Percentiles rank a stretch among this genome's conserved stretches.
These are phyloP conservation scores for Globomyces pollinis-pini DNA, from an alignment of 192 early-diverging fungal genomes.

Conservation along the genomic window DNA sequence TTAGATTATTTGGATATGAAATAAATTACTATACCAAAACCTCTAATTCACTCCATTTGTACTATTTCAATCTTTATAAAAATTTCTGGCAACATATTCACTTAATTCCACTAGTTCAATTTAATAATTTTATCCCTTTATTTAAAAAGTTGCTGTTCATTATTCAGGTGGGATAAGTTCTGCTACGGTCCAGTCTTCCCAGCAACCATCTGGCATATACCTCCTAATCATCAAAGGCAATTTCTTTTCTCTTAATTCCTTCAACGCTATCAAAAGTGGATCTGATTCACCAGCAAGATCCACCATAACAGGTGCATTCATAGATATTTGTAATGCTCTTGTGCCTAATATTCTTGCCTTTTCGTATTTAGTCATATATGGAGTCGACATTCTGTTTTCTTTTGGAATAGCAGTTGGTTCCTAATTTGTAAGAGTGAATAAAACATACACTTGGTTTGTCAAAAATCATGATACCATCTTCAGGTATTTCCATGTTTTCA, in stretches of 20 bases:
- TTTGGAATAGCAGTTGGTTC: slow-evolving; percentile 45
- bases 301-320: slow-evolving; percentile 98
- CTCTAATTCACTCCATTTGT: too few species aligned
- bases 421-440: too few species aligned
- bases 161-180: slow-evolving; percentile 59
- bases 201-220: slow-evolving; percentile 87
- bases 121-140: background rate
- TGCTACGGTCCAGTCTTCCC: slow-evolving; percentile 88
- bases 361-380: slow-evolving; percentile 99
- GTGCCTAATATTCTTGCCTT: slow-evolving; percentile 84
- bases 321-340: slow-evolving; percentile 91
- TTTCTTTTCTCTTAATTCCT: slow-evolving; percentile 86
- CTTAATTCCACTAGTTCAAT: too few species aligned
- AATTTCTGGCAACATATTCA: too few species aligned
- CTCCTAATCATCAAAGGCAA: slow-evolving; percentile 88
- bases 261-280: slow-evolving; percentile 88
- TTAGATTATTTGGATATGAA: background rate
- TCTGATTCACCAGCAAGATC: slow-evolving; percentile 90
- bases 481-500: slow-evolving; percentile 1
- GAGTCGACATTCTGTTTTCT: slow-evolving; percentile 82
- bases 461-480: slow-evolving; percentile 1
- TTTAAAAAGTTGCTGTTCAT: background rate
- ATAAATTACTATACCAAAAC: background rate
- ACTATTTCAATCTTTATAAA: too few species aligned
- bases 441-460: too few species aligned